Evolutionary conservation across 2,329 filamentous ascomycete genomes (phyloP).

Genomic region (Cladophialophora immunda): DNA sequence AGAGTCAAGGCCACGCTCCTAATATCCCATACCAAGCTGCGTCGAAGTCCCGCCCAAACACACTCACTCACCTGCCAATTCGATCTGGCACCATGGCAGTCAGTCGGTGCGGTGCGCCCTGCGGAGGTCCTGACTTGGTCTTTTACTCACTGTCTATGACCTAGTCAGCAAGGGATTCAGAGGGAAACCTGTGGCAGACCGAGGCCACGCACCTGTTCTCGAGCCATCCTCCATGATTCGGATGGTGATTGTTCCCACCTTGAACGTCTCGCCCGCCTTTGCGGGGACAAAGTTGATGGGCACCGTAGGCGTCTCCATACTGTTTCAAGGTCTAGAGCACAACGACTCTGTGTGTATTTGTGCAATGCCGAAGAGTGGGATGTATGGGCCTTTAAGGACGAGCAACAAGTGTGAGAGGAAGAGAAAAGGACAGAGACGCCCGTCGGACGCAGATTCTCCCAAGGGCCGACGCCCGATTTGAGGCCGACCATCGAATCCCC

Average conservation of each 20-base stretch:
- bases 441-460: not conserved
- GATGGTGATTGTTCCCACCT: conserved; percentile 60
- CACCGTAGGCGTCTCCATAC: conserved; percentile 35
- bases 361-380: not conserved
- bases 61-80: not conserved
- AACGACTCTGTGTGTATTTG: not conserved
- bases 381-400: not conserved
- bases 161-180: not conserved
- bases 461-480: not conserved
- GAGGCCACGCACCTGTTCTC: conserved; percentile 48
- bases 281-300: conserved; percentile 58
- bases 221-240: conserved; percentile 62
- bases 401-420: not conserved
- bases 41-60: not conserved
- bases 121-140: not conserved
- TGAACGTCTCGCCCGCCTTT: conserved; percentile 58
- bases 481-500: not conserved
- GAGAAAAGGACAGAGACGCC: not conserved
- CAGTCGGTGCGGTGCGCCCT: not conserved
- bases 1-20: conserved; percentile 6
- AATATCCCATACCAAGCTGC: not conserved
- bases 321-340: not conserved
- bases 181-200: not conserved
- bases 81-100: not conserved
- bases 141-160: not conserved